Percentiles rank a stretch among this genome's conserved stretches.
Conservation (phyloP, 805 yeast genomes). For the Ogataea neopini region DNA sequence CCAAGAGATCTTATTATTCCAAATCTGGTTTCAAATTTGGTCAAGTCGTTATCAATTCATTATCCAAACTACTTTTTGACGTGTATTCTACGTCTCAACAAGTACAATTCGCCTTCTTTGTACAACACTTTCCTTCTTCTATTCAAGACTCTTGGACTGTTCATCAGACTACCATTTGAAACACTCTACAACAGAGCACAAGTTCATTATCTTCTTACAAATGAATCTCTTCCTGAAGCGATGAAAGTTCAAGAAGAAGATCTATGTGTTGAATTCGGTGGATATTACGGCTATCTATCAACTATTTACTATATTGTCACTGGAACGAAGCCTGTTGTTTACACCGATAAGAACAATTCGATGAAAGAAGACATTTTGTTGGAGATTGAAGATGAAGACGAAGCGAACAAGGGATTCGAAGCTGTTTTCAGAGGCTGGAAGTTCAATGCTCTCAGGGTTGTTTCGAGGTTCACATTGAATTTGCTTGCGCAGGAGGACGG, state of each 20-base stretch:
- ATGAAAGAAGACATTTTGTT: constrained; percentile 24
- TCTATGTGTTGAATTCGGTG: constrained; percentile 59
- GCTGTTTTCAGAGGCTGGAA: constrained; percentile 89
- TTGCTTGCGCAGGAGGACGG: constrained; percentile 54
- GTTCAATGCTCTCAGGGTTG: constrained; percentile 73
- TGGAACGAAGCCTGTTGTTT: constrained; percentile 36
- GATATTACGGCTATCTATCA: constrained; percentile 54
- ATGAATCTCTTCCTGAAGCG: constrained; percentile 39
- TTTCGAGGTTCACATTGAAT: constrained; percentile 81
- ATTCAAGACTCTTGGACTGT: constrained; percentile 66
- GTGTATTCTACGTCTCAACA: constrained; percentile 65
- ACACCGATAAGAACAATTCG: constrained; percentile 21
- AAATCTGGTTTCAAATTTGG: constrained; percentile 43
- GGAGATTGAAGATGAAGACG: constrained; percentile 36
- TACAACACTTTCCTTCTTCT: constrained; percentile 60
- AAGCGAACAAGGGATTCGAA: constrained; percentile 47
- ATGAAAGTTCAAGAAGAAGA: constrained; percentile 48
- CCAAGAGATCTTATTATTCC: constrained; percentile 68
- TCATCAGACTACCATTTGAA: constrained; percentile 82
- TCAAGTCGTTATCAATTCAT: constrained; percentile 31
- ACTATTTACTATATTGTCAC: constrained; percentile 51
- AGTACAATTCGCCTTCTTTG: constrained; percentile 58
- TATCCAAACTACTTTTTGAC: constrained; percentile 57
- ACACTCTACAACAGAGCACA: constrained; percentile 85
- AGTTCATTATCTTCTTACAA: constrained; percentile 55